Conservation (phyloP, 2,329 filamentous ascomycete genomes). For the Fusarium sp. region DNA sequence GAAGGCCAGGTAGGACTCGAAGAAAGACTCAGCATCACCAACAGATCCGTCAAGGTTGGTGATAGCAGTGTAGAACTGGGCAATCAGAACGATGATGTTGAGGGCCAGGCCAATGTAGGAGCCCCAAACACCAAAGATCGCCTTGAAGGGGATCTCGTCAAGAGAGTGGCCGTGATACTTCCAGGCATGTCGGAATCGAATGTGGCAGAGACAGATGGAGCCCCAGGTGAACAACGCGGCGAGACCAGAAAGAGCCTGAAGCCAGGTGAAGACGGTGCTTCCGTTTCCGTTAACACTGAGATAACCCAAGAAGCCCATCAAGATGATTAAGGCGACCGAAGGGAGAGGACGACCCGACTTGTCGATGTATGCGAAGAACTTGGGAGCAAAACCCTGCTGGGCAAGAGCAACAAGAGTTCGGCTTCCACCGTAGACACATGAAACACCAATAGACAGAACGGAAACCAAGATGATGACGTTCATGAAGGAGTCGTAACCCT, state of each 20-base stretch:
- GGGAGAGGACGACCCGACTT: slow-evolving; percentile 66
- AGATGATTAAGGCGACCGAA: slow-evolving; percentile 60
- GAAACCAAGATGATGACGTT: slow-evolving; percentile 70
- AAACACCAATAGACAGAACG: slow-evolving; percentile 70
- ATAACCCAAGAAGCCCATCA: slow-evolving; percentile 64
- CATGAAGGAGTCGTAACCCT: slow-evolving; percentile 67
- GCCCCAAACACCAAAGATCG: slow-evolving; percentile 70
- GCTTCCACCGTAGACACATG: slow-evolving; percentile 69
- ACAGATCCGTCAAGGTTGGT: slow-evolving; percentile 48
- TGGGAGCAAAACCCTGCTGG: slow-evolving; percentile 69
- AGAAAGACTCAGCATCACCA: slow-evolving; percentile 58
- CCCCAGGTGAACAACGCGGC: slow-evolving; percentile 77
- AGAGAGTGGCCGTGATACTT: slow-evolving; percentile 69
- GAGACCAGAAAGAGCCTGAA: slow-evolving; percentile 73
- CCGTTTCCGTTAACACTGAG: slow-evolving; percentile 59
- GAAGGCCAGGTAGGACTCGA: slow-evolving; percentile 65
- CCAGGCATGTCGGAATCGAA: slow-evolving; percentile 77
- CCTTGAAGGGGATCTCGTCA: slow-evolving; percentile 75
- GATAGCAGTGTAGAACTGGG: slow-evolving; percentile 65
- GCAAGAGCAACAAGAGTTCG: slow-evolving; percentile 70
- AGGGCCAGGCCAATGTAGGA: slow-evolving; percentile 73
- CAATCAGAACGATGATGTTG: slow-evolving; percentile 66
- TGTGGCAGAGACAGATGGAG: slow-evolving; percentile 75
- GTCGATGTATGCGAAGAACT: slow-evolving; percentile 68
- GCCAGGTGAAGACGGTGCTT: slow-evolving; percentile 71